Percentiles rank a stretch among this genome's conserved stretches.
Evolutionary conservation across 345 rosid species (phyloP).

Genomic region (Boechera retrofracta): DNA sequence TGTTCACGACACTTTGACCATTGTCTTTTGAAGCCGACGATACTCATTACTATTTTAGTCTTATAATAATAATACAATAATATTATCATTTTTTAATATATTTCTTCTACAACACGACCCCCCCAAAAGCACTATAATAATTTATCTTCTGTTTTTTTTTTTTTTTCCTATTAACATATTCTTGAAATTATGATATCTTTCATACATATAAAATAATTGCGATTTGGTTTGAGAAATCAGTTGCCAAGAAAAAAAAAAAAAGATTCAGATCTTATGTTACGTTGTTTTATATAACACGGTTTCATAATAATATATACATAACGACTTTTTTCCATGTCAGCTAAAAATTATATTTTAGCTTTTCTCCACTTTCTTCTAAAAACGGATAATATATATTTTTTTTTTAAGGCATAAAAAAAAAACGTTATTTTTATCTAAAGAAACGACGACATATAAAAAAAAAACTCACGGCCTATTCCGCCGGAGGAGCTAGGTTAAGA

Average conservation of each 20-base stretch:
- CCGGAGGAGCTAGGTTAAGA: slow-evolving; percentile 68
- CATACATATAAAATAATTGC: neutral
- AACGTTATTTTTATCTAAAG: slow-evolving; percentile 13
- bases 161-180: neutral
- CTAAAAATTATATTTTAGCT: slow-evolving; percentile 19
- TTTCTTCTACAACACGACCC: neutral
- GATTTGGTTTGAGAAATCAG: neutral
- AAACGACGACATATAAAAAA: neutral
- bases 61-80: neutral
- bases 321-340: slow-evolving; percentile 41
- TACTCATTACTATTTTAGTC: neutral
- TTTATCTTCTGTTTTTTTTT: neutral
- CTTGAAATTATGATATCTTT: neutral
- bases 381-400: slow-evolving; percentile 21
- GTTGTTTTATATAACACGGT: neutral
- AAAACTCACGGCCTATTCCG: slow-evolving; percentile 55
- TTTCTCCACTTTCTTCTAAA: neutral
- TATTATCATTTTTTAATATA: neutral
- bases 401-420: neutral
- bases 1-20: slow-evolving; percentile 40
- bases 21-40: slow-evolving; percentile 23
- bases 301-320: slow-evolving; percentile 14
- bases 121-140: neutral
- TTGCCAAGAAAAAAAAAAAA: neutral
- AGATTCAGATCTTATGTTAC: slow-evolving; percentile 1